Evolutionary conservation across 1,139 yeast genomes (phyloP).

Genomic region (Yamadazyma triangularis): DNA sequence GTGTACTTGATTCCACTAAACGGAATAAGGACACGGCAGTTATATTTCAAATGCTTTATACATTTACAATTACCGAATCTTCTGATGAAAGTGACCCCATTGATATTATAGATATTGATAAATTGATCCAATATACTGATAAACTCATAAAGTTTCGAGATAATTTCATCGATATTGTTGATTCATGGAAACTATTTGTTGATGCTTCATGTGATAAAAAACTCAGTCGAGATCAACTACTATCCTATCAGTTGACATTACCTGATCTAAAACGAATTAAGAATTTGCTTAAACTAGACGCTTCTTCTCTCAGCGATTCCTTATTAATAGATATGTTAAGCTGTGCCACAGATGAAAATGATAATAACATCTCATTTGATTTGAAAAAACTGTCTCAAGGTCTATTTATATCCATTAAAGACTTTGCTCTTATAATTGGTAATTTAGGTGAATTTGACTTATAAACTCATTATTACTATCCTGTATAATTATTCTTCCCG

Average conservation of each 20-base stretch:
- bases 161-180: conserved; percentile 22
- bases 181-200: conserved; percentile 35
- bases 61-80: conserved; percentile 26
- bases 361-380: conserved; percentile 28
- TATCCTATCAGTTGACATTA: conserved; percentile 21
- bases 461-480: too few species aligned
- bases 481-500: too few species aligned
- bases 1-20: conserved; percentile 16
- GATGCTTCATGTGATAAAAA: conserved; percentile 10
- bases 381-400: conserved; percentile 24
- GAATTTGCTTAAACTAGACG: conserved; percentile 22
- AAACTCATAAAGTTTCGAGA: conserved; percentile 33
- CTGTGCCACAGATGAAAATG: conserved; percentile 24
- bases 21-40: conserved; percentile 12
- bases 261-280: conserved; percentile 33
- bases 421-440: conserved; percentile 42
- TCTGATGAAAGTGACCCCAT: conserved; percentile 19
- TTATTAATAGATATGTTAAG: conserved; percentile 45
- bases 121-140: conserved; percentile 24
- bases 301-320: conserved; percentile 21
- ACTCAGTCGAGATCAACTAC: not conserved
- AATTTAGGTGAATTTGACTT: conserved; percentile 30
- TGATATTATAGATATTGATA: conserved; percentile 42
- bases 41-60: conserved; percentile 20
- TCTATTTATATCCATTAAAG: conserved; percentile 30